Evolutionary conservation across 805 yeast species (phyloP).

Genomic region (Debaryomyces hansenii): DNA sequence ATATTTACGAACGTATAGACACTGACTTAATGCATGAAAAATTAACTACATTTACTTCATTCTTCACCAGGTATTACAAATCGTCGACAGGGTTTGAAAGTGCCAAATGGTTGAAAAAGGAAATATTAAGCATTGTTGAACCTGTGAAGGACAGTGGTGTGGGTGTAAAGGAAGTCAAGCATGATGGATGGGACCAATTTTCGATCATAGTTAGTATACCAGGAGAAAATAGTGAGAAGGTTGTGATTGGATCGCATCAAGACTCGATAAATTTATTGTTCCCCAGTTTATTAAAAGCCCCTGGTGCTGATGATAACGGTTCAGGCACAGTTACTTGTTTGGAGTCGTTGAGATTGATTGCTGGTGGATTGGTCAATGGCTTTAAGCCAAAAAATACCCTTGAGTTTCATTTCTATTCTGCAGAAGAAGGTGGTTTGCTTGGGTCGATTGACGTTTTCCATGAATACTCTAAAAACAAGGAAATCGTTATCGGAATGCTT

Average conservation of each 20-base stretch:
- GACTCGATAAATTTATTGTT: conserved; percentile 77
- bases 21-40: conserved; percentile 48
- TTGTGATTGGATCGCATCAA: conserved; percentile 86
- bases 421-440: conserved; percentile 88
- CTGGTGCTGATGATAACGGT: conserved; percentile 96
- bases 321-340: conserved; percentile 79
- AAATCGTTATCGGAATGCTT: conserved; percentile 73
- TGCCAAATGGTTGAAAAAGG: conserved; percentile 65
- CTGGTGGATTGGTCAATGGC: conserved; percentile 31
- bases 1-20: conserved; percentile 46
- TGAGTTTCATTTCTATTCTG: conserved; percentile 93
- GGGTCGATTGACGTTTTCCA: conserved; percentile 82
- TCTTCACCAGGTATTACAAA: conserved; percentile 75
- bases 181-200: conserved; percentile 73
- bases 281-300: conserved; percentile 70
- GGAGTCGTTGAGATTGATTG: conserved; percentile 69
- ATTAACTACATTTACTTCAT: conserved; percentile 64
- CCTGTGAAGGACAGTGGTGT: conserved; percentile 22
- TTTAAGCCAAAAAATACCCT: conserved; percentile 67
- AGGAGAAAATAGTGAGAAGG: conserved; percentile 50
- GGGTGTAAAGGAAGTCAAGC: conserved; percentile 52
- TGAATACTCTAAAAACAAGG: conserved; percentile 43
- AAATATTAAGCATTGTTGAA: conserved; percentile 41
- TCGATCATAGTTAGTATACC: conserved; percentile 68
- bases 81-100: conserved; percentile 68